Base-by-base conservation (phyloP, 805 yeast species). In the Saccharomyces paradoxus region DNA sequence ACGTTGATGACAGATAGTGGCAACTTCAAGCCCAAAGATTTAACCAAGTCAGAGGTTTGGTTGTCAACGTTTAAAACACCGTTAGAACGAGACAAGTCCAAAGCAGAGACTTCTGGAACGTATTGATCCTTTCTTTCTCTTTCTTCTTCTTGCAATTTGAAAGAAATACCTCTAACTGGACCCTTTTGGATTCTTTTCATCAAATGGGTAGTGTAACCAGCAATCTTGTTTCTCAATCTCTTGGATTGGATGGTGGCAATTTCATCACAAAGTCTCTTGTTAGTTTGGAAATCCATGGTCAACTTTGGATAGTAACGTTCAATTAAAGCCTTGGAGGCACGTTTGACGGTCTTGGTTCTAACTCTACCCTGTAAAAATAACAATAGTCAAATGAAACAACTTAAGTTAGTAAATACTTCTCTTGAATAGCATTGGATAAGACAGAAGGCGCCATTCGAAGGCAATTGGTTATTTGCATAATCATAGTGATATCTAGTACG, bases 101-200 rank as follows among this genome's bases (percentile, higher is more conserved):
- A 89, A 79, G 99, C 99, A 75, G 99, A 95, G 75, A 91, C 96
- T 78, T 91, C 98, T 81, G 99, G 99, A 74, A 95, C 99, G 81
- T 91, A 94, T 83, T 94, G 99, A 81, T 94, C 98, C 83, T 95
- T 94, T 83, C 99, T 89, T 84, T 94, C 99, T 86, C 99, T 92
- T 87, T 94, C 99, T 83, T 94, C 99, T 84, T 94, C 99, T 86
- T 94, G 99, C 76, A 94, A 89, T 81, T 95, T 95, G 96, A 94
- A 94, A 72, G 99, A 94, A 71, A 94, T 95, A 83, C 99, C 99
- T 86, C 98, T 91, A 73, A 94, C 99, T 83, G 99, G 99, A 77
- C 99, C 99, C 86, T 92, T 94, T 82, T 95, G 98, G 76, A 94
- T 94, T 84, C 99, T 91, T 86, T 89, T 94, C 99, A 94, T 95